Evolutionary conservation across 1,139 yeast genomes (phyloP).

Genomic region (Hansenula lynferdii): DNA sequence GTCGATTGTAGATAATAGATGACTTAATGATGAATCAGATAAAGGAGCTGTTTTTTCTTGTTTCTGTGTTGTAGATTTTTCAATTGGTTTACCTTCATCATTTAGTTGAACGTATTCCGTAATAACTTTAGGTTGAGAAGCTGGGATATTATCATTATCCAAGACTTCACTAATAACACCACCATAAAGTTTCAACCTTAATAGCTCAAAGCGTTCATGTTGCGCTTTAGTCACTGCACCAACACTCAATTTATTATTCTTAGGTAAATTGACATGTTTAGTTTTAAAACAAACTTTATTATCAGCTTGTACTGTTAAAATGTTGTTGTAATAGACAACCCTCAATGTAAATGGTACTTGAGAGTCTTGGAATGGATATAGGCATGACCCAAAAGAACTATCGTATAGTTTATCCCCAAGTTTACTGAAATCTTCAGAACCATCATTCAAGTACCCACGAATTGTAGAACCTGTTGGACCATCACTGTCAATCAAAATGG

Average conservation of each 20-base stretch:
- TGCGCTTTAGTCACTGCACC: slow-evolving; percentile 39
- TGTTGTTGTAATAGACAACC: slow-evolving; percentile 46
- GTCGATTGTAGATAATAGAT: slow-evolving; percentile 5
- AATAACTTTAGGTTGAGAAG: slow-evolving; percentile 37
- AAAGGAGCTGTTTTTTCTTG: neutral
- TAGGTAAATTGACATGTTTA: slow-evolving; percentile 40
- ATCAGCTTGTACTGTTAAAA: slow-evolving; percentile 63
- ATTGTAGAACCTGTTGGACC: slow-evolving; percentile 39
- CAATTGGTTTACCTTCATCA: slow-evolving; percentile 24
- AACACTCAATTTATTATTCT: slow-evolving; percentile 45
- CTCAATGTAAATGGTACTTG: slow-evolving; percentile 67
- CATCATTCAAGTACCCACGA: slow-evolving; percentile 57
- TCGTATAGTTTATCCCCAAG: slow-evolving; percentile 26
- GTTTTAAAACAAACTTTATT: slow-evolving; percentile 69
- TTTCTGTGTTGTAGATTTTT: slow-evolving; percentile 2
- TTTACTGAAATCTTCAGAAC: slow-evolving; percentile 30
- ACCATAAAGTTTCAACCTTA: slow-evolving; percentile 50
- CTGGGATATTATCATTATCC: slow-evolving; percentile 53
- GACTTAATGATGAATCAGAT: neutral
- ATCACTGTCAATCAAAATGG: slow-evolving; percentile 44
- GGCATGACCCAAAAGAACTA: slow-evolving; percentile 49
- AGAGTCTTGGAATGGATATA: slow-evolving; percentile 55
- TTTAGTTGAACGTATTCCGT: slow-evolving; percentile 25
- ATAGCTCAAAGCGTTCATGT: slow-evolving; percentile 54
- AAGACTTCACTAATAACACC: slow-evolving; percentile 46